Evolutionary conservation across 31 red algal species (phyloP), one percentile per base, ranked within the genome.

Genomic region (Bonnemaisonia californica): DNA sequence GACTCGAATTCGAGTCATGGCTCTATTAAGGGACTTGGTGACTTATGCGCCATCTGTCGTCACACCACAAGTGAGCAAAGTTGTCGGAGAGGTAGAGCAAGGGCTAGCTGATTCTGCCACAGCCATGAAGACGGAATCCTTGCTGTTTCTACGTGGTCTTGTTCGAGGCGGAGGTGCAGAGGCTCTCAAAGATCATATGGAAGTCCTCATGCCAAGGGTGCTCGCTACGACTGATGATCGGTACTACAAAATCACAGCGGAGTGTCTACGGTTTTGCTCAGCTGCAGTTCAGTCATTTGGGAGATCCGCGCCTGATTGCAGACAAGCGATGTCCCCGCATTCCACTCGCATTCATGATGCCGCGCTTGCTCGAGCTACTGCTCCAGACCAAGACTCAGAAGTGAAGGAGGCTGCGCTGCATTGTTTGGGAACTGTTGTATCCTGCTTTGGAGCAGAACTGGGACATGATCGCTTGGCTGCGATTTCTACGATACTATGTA

Each of bases 201-300:
- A 77, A 69, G 51, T 45, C 2, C 26, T 89, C 23, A 85, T 94
- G 2, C 33, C 74, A 4, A 59, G 85, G 21, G 74, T 94, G 1
- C 23, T 94, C 9, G 64, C 80, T 3, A 71, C 74, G 11, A 75
- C 86, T 27, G 86, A 89, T 62, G 92, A 94, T 61, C 79, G 81
- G 4, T 97, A 97, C 61, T 97, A 97, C 63, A 92, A 92, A 54
- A 77, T 97, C 36, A 97, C 94, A 27, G 82, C 94, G 3, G 89
- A 97, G 59, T 89, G 89, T 42, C 37, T 97, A 22, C 69, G 78
- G 37, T 81, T 89, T 41, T 80, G 93, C 51, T 58, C 61, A 38
- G 75, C 57, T 27, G 41, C 84, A 18, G 34, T 95, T 29, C 30
- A 60, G 41, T 42, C 83, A 35, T 89, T 94, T 75, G 92, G 85